Evolutionary conservation across 192 early-diverging fungal species (phyloP), one percentile per base, ranked within the genome.

Genomic region (Linnemannia zychae): DNA sequence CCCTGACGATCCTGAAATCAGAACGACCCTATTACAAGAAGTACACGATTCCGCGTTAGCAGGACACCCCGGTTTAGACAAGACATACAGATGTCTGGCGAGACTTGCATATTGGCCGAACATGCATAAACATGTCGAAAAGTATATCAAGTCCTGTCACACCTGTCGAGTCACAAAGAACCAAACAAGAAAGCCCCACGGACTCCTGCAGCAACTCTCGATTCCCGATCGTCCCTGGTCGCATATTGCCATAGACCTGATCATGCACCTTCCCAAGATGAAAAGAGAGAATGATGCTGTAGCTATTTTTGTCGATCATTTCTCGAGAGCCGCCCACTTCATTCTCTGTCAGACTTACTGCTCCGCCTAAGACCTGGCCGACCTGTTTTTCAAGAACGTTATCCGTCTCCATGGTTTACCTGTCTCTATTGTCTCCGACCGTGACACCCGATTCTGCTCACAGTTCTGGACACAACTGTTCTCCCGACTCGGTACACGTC

Each of bases 241-340:
- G 0, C 79, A 82, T 44, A 88, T 91, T n/a, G 75, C 68, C 4
- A 88, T 92, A 85, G 90, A 90, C 47, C 84, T 89, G 34, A 78
- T 90, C 24, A 66, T 47, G 12, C 48, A 72, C 16, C 49, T 91
- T 1, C 85, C 88, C 0, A n/a, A 34, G 17, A 52, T 76, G 7
- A 71, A 73, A 44, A 7, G 18, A 28, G 74, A 67, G 1, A 71
- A 77, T 57, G 74, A 87, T 84, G 76, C 80, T 0, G 84, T 93
- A 0, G 71, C 81, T 15, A 89, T 91, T 0, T 71, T 92, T 57
- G 84, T 89, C 13, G 88, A 91, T 68, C 28, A 82, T 0, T 73
- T 88, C 1, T 77, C 84, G 16, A 93, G 91, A 67, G 49, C 72
- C 33, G 69, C 80, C 2, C 37, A 68, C n/a, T 85, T 90, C 34